phyloP scores from a whole-genome alignment of 805 yeast species.

The Dipodascus albidus region DNA sequence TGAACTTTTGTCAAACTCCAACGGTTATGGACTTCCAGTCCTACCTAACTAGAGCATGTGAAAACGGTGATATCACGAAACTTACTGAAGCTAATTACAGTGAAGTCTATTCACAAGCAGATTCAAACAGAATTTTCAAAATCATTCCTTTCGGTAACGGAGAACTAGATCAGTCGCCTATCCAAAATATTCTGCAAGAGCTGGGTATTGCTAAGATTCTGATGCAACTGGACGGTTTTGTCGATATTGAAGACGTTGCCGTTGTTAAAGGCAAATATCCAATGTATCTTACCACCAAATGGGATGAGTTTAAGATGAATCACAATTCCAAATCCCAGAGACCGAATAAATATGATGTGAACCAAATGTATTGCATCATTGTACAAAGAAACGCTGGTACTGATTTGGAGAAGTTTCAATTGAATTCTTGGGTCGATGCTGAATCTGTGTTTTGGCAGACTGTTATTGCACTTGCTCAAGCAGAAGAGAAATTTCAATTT shows the following conservation, averaged over 20 bases:
- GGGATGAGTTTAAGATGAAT: conserved; percentile 30
- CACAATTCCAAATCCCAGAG: conserved; percentile 27
- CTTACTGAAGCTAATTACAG: conserved; percentile 37
- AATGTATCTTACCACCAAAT: conserved; percentile 27
- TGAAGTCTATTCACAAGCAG: conserved; percentile 30
- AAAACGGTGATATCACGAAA: conserved; percentile 21
- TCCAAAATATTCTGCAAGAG: conserved; percentile 36
- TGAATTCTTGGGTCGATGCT: conserved; percentile 29
- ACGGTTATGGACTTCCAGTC: conserved; percentile 24
- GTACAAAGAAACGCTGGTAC: conserved; percentile 27
- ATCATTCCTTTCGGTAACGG: conserved; percentile 42
- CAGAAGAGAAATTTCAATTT: conserved; percentile 42
- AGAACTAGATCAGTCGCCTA: conserved; percentile 30
- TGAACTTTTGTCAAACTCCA: conserved; percentile 28
- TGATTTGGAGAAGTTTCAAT: conserved; percentile 33
- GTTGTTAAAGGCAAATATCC: conserved; percentile 40
- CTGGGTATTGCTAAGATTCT: conserved; percentile 32
- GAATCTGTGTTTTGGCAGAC: conserved; percentile 42
- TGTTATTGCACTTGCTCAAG: conserved; percentile 36
- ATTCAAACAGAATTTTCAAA: conserved; percentile 32
- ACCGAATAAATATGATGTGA: conserved; percentile 28
- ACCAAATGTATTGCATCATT: conserved; percentile 27
- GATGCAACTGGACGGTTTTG: conserved; percentile 34
- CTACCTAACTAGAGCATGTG: conserved; percentile 18
- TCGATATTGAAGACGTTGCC: conserved; percentile 31